phyloP scores from a whole-genome alignment of 768 basidiomycete species.

The Lepiota venenata region DNA sequence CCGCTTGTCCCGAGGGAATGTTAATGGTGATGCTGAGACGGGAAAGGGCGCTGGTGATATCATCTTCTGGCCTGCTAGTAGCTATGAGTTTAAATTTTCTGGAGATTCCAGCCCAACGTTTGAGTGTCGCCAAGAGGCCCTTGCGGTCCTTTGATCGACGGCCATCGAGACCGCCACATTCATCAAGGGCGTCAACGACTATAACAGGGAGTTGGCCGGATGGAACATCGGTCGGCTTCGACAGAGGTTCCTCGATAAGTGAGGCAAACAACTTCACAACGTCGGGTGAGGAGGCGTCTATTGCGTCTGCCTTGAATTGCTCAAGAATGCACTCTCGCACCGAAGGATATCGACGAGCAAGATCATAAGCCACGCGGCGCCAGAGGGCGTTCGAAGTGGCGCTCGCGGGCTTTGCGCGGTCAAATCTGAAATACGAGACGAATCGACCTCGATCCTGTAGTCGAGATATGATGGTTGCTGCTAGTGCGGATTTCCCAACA shows the following conservation, averaged over 20 bases:
- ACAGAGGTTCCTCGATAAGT: constrained; percentile 19
- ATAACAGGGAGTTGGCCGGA: constrained; percentile 16
- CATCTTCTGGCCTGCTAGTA: constrained; percentile 20
- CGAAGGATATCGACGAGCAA: constrained; percentile 15
- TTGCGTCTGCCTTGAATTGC: constrained; percentile 14
- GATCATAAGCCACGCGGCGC: constrained; percentile 20
- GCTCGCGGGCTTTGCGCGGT: constrained; percentile 11
- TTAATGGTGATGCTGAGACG: constrained; percentile 15
- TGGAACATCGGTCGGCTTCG: constrained; percentile 1
- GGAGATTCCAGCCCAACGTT: constrained; percentile 17
- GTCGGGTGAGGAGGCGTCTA: constrained; percentile 15
- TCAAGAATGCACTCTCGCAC: constrained; percentile 12
- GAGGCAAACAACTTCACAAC: constrained; percentile 14
- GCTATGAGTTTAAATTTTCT: constrained; percentile 21
- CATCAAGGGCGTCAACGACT: constrained; percentile 29
- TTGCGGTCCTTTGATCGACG: constrained; percentile 14
- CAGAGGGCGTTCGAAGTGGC: constrained; percentile 15
- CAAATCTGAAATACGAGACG: constrained; percentile 16
- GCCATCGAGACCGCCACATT: constrained; percentile 21
- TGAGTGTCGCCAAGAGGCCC: constrained; percentile 18
- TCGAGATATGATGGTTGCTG: constrained; percentile 10
- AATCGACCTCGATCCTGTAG: constrained; percentile 6
- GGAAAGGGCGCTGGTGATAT: constrained; percentile 12
- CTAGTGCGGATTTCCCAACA: constrained; percentile 21
- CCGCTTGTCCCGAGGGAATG: constrained; percentile 15